Conservation (phyloP, 768 basidiomycete species). For the Lentinula lateritia region DNA sequence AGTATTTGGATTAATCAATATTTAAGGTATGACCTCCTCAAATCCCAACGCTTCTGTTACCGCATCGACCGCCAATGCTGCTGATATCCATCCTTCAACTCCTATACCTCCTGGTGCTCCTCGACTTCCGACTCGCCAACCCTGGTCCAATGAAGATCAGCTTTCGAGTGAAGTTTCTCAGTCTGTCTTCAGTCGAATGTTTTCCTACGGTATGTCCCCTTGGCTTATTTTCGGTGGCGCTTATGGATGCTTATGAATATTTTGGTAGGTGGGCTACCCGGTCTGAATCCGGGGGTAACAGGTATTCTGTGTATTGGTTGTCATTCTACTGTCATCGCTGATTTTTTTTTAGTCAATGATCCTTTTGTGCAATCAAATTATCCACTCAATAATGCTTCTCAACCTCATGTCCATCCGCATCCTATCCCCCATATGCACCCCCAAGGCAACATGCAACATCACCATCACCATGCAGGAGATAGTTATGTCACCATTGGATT, state of each 20-base stretch:
- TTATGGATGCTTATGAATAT: neutral
- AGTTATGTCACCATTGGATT: neutral
- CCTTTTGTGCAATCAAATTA: neutral
- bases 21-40: neutral
- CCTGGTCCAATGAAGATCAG: neutral
- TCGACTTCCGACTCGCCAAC: neutral
- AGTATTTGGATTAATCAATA: neutral
- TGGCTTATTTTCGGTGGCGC: neutral
- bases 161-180: neutral
- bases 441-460: neutral
- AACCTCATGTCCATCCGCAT: neutral
- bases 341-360: neutral
- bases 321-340: neutral
- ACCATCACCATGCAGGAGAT: neutral
- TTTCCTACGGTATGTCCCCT: neutral
- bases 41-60: neutral
- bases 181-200: neutral
- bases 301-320: neutral
- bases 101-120: neutral
- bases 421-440: neutral
- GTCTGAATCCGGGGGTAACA: neutral
- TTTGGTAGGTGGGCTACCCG: neutral
- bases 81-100: neutral
- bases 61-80: neutral
- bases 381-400: neutral